Evolutionary conservation across 2,329 filamentous ascomycete species (phyloP).

Genomic region (Verticillium nubilum): DNA sequence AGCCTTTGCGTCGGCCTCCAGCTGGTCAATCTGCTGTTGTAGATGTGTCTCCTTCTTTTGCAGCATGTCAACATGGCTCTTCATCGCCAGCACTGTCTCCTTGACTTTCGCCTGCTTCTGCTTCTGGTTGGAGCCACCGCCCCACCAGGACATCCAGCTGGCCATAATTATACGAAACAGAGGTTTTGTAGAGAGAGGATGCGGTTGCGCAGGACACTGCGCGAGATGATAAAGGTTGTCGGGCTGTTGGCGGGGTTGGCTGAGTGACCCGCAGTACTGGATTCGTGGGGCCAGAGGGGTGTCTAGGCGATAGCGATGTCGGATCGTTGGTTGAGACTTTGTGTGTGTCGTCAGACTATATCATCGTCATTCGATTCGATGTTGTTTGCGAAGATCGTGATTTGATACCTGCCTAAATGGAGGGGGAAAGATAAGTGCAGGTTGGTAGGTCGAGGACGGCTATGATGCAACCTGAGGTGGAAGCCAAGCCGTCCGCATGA

Average conservation of each 20-base stretch:
- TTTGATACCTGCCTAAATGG: neutral
- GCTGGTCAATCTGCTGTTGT: slow-evolving; percentile 87
- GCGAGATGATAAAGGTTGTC: neutral
- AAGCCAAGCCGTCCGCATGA: neutral
- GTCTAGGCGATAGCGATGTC: neutral
- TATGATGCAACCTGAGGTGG: neutral
- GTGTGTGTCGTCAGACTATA: neutral
- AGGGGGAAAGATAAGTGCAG: neutral
- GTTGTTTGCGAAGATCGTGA: neutral
- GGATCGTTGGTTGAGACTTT: neutral
- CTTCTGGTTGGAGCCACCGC: slow-evolving; percentile 74
- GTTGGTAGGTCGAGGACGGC: neutral
- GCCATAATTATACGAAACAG: slow-evolving; percentile 41
- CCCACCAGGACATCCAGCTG: slow-evolving; percentile 84
- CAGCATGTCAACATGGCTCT: slow-evolving; percentile 92
- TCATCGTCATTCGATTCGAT: neutral
- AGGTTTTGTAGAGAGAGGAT: neutral
- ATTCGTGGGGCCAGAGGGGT: neutral
- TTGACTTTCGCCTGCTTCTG: slow-evolving; percentile 84
- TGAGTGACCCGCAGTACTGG: neutral
- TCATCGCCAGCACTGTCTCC: slow-evolving; percentile 86
- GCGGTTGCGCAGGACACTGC: neutral
- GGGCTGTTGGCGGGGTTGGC: neutral
- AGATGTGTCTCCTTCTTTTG: slow-evolving; percentile 93
- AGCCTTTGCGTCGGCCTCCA: slow-evolving; percentile 1